These are phyloP conservation scores for Plantago coronopus DNA, from an alignment of 305 asterid genomes.

Conservation along the genomic window DNA sequence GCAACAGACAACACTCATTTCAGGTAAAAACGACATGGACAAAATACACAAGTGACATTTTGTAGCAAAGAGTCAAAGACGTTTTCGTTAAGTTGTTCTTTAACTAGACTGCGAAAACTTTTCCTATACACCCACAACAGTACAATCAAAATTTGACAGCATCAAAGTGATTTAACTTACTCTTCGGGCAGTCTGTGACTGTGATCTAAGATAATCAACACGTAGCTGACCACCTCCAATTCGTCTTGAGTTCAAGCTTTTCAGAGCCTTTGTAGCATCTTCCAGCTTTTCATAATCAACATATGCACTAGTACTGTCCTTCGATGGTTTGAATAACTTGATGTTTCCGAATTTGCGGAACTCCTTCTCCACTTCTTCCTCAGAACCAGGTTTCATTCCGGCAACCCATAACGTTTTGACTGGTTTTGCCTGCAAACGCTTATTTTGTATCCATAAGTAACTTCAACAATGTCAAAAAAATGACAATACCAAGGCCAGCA, in stretches of 20 bases:
- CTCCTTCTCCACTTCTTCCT: conserved; percentile 83
- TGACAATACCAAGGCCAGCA: conserved; percentile 1
- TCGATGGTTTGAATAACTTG: conserved; percentile 74
- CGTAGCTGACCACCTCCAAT: conserved; percentile 75
- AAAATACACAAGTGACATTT: too few relatives aligned
- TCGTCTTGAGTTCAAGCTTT: conserved; percentile 67
- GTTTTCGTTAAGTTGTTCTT: not conserved
- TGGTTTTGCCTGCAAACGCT: conserved; percentile 78
- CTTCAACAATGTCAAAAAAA: not conserved
- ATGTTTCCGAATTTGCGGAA: conserved; percentile 74
- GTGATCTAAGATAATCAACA: conserved; percentile 91
- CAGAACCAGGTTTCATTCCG: conserved; percentile 65
- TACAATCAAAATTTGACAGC: not conserved
- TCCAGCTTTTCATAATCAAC: conserved; percentile 70
- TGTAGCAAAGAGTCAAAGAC: too few relatives aligned
- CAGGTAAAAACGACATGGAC: too few relatives aligned
- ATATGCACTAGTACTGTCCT: conserved; percentile 80
- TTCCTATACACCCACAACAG: not conserved
- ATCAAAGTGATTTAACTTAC: conserved; percentile 42
- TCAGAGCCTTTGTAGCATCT: conserved; percentile 82
- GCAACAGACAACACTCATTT: too few relatives aligned
- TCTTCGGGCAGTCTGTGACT: conserved; percentile 76
- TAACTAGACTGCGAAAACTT: not conserved
- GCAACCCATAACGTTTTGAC: conserved; percentile 95
- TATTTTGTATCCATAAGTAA: conserved; percentile 11